These are phyloP conservation scores for Blastocystis sp. DNA, from an alignment of 352 stramenopile species.

Conservation along the genomic window DNA sequence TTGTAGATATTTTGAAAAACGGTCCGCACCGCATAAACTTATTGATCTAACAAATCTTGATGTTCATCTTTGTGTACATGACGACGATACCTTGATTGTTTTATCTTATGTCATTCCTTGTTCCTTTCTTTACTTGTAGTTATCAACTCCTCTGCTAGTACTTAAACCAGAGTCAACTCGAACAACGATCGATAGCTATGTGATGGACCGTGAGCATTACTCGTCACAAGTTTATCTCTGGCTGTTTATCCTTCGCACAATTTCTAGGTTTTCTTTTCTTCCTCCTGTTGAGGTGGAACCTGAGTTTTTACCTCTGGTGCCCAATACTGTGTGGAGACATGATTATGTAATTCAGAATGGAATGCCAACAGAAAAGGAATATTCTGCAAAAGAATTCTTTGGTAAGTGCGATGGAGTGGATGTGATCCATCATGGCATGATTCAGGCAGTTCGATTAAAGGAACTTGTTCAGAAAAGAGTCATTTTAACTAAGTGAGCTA, in stretches of 20 bases:
- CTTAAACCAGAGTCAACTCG: neutral
- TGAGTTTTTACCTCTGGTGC: neutral
- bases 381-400: neutral
- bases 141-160: conserved; percentile 5
- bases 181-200: conserved; percentile 7
- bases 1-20: conserved; percentile 24
- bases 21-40: neutral
- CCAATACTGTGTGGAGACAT: neutral
- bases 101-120: neutral
- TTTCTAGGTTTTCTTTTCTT: conserved; percentile 7
- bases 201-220: neutral
- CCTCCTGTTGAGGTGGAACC: neutral
- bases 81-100: neutral
- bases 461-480: neutral
- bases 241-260: conserved; percentile 13
- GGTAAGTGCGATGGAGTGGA: neutral
- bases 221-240: conserved; percentile 9
- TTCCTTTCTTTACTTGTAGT: neutral
- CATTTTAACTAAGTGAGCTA: neutral
- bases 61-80: neutral
- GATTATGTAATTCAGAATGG: neutral
- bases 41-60: conserved; percentile 39
- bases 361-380: neutral
- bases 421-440: neutral
- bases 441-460: neutral